Evolutionary conservation across 2,329 filamentous ascomycete genomes (phyloP).

Genomic region (Fusarium musae): DNA sequence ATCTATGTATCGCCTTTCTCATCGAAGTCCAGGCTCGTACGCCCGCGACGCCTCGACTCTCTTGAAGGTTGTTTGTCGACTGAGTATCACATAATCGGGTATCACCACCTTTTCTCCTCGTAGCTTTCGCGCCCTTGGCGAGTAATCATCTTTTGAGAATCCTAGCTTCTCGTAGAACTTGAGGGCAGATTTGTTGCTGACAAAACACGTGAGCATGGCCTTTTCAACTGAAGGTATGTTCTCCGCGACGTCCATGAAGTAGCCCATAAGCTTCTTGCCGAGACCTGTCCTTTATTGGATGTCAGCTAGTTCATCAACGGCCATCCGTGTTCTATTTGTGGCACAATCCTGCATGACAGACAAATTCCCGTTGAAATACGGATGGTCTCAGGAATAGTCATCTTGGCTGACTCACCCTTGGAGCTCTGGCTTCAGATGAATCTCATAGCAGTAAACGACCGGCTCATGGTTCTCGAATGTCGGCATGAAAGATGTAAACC

Average conservation of each 20-base stretch:
- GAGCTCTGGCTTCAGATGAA: constrained; percentile 70
- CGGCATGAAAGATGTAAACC: constrained; percentile 77
- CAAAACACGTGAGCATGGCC: constrained; percentile 80
- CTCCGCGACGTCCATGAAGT: constrained; percentile 63
- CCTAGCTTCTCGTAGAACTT: constrained; percentile 72
- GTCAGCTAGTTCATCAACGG: constrained; percentile 17
- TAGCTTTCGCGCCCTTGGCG: constrained; percentile 64
- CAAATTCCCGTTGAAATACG: constrained; percentile 3
- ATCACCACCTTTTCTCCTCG: constrained; percentile 64
- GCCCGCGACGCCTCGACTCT: constrained; percentile 12
- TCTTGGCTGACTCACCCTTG: constrained; percentile 58
- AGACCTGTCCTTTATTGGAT: constrained; percentile 66
- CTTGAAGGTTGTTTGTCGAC: constrained; percentile 53
- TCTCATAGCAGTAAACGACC: constrained; percentile 83
- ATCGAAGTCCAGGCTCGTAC: constrained; percentile 21
- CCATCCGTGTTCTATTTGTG: constrained; percentile 2
- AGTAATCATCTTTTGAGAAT: constrained; percentile 65
- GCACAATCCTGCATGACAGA: neutral
- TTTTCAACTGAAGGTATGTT: constrained; percentile 68
- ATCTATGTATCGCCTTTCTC: neutral
- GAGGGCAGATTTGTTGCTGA: constrained; percentile 66
- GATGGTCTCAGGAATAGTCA: neutral
- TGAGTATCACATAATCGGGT: constrained; percentile 71
- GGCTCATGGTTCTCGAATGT: constrained; percentile 72
- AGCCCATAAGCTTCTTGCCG: constrained; percentile 67